Conservation (phyloP, 78 protist species). For the Guillardia theta region DNA sequence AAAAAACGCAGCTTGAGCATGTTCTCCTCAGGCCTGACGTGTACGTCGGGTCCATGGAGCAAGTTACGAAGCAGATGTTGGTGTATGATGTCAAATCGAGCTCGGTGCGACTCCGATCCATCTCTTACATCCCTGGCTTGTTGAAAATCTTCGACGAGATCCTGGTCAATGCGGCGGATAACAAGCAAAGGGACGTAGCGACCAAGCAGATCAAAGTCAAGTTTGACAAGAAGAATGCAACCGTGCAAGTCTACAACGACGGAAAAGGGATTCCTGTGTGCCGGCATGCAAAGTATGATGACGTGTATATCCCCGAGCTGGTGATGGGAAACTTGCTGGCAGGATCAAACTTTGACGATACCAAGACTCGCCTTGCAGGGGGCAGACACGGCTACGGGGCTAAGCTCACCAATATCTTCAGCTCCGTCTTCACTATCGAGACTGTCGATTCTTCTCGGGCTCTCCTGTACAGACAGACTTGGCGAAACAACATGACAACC, state of each 20-base stretch:
- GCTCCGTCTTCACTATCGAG: slow-evolving; percentile 70
- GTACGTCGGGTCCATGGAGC: slow-evolving; percentile 88
- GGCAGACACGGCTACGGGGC: slow-evolving; percentile 98
- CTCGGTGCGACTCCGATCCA: background rate
- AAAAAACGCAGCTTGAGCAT: slow-evolving; percentile 89
- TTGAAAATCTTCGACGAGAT: slow-evolving; percentile 98
- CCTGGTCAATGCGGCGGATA: slow-evolving; percentile 99
- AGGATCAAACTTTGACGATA: slow-evolving; percentile 74
- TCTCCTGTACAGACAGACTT: slow-evolving; percentile 57
- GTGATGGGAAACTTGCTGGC: slow-evolving; percentile 96
- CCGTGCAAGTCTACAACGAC: slow-evolving; percentile 83
- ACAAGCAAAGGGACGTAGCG: slow-evolving; percentile 87
- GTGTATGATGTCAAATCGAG: slow-evolving; percentile 26
- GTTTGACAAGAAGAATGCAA: slow-evolving; percentile 57
- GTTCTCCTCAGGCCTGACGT: slow-evolving; percentile 95
- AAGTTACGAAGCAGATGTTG: background rate
- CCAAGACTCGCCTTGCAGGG: slow-evolving; percentile 67
- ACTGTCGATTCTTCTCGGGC: slow-evolving; percentile 32
- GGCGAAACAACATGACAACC: slow-evolving; percentile 71
- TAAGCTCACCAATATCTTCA: slow-evolving; percentile 97
- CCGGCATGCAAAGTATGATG: slow-evolving; percentile 82
- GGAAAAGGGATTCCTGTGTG: slow-evolving; percentile 96
- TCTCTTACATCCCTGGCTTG: slow-evolving; percentile 92
- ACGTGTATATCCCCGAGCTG: slow-evolving; percentile 89
- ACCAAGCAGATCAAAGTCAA: slow-evolving; percentile 78